A percentile compares a stretch with the other conserved stretches of the same genome.
phyloP scores from a whole-genome alignment of 345 rosid genomes.

The Draba incana region DNA sequence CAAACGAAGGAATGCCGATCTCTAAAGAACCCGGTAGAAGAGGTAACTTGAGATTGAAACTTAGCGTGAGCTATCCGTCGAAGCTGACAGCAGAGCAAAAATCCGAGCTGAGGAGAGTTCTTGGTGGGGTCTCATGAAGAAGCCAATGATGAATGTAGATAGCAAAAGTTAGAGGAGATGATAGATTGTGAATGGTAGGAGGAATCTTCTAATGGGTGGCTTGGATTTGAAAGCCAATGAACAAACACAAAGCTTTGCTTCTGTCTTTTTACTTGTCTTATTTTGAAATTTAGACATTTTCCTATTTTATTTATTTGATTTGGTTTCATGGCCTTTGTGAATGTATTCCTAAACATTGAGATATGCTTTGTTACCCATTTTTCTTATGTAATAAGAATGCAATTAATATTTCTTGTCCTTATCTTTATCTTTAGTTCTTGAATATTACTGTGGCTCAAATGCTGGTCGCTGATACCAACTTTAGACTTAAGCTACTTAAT shows the following conservation, averaged over 20 bases:
- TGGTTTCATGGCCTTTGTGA: slow-evolving; percentile 1
- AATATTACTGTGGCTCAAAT: no score
- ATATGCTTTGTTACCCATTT: slow-evolving; percentile 29
- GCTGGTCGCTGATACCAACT: no score
- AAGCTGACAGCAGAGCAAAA: slow-evolving; percentile 77
- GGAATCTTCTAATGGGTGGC: slow-evolving; percentile 29
- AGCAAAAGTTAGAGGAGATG: slow-evolving; percentile 31
- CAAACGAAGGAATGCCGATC: slow-evolving; percentile 92
- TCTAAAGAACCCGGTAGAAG: slow-evolving; percentile 80
- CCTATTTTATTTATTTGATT: slow-evolving; percentile 23
- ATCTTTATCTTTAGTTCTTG: no score
- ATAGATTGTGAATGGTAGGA: slow-evolving; percentile 35
- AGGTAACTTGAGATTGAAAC: slow-evolving; percentile 80
- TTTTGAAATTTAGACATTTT: slow-evolving; percentile 6
- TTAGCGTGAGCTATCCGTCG: slow-evolving; percentile 83
- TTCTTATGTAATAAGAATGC: slow-evolving; percentile 19
- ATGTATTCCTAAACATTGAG: slow-evolving; percentile 14
- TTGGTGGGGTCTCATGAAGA: slow-evolving; percentile 61
- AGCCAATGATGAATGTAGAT: slow-evolving; percentile 34
- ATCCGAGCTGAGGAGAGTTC: slow-evolving; percentile 74
- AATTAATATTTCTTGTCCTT: no score
- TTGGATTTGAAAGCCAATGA: slow-evolving; percentile 38
- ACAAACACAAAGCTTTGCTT: slow-evolving; percentile 30
- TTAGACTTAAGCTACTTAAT: no score
- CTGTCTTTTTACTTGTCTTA: slow-evolving; percentile 24